Evolutionary conservation across 2,329 filamentous ascomycete genomes (phyloP), one percentile per base, ranked within the genome.

Genomic region (Ceratocystis huliohia): DNA sequence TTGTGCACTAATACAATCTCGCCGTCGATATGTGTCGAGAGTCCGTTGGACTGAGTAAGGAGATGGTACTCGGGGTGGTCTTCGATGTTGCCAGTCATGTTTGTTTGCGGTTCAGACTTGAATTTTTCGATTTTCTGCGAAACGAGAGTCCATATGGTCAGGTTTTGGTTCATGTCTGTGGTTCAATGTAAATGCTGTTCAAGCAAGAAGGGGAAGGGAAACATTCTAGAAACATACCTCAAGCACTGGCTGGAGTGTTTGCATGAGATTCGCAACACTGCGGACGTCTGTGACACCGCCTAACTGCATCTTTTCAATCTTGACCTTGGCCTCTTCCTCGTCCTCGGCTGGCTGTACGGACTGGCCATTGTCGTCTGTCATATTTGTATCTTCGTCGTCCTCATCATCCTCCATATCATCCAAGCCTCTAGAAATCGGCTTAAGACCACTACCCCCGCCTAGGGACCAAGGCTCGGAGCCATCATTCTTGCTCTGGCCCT

Each of bases 1-100:
- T 99, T 99, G 80, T 99, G 94, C 25, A 97, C 89, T 6, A 94
- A 83, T 44, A 89, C 88, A 59, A 97, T 89, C 75, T 97, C 93
- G 73, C 89, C 90, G 71, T 96, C 92, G 70, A 97, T 96, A 69
- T 89, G 88, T 5, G 93, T 95, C 0, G 94, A 96, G 6, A 96
- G 82, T 28, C 87, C 88, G 74, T 96, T 96, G 17, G 91, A 91
- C 74, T 94, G 87, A 44, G 90, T 95, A 67, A 96, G 78, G 45
- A 96, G 84, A 75, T 90, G 86, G 76, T 96, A 96, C 74, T 96
- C 91, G 64, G 91, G 91, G 72, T 96, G 91, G 73, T 96, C 91
- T 76, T 96, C 91, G 72, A 96, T 86, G 66, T 89, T 92, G 71
- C 91, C 91, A 68, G 94, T 79, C 71, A 86, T 82, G 25, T 81